Evolutionary conservation across 2,329 filamentous ascomycete genomes (phyloP).

Genomic region (Xylariaceae sp.): DNA sequence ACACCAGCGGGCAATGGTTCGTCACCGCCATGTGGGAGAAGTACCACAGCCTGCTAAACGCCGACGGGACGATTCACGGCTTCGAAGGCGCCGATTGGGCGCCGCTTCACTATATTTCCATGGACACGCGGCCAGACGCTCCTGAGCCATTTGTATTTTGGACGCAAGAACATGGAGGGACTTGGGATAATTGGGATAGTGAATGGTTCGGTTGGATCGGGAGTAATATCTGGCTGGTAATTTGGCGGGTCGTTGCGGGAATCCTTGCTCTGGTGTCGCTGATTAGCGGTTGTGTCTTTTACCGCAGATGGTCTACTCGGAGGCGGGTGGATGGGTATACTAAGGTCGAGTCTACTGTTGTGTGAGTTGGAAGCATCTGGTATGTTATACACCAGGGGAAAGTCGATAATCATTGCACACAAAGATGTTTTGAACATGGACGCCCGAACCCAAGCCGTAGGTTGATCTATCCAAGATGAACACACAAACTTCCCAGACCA

Average conservation of each 20-base stretch:
- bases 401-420: no score
- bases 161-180: constrained; percentile 29
- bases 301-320: no score
- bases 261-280: background rate
- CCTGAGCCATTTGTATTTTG: constrained; percentile 31
- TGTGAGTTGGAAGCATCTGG: no score
- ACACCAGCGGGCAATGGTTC: constrained; percentile 65
- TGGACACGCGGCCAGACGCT: constrained; percentile 27
- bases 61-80: constrained; percentile 24
- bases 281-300: background rate
- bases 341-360: no score
- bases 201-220: constrained; percentile 30
- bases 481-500: no score
- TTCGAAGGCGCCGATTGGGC: constrained; percentile 16
- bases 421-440: no score
- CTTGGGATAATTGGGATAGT: constrained; percentile 33
- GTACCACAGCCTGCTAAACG: constrained; percentile 40
- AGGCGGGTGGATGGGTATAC: no score
- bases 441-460: no score
- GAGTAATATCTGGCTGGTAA: constrained; percentile 23
- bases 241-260: constrained; percentile 3
- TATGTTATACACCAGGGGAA: no score
- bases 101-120: constrained; percentile 27
- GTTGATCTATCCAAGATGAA: no score
- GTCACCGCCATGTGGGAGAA: constrained; percentile 68